Evolutionary conservation across 371 early-diverging fungal species (phyloP).

Genomic region (Sanchytrium tribonematis): DNA sequence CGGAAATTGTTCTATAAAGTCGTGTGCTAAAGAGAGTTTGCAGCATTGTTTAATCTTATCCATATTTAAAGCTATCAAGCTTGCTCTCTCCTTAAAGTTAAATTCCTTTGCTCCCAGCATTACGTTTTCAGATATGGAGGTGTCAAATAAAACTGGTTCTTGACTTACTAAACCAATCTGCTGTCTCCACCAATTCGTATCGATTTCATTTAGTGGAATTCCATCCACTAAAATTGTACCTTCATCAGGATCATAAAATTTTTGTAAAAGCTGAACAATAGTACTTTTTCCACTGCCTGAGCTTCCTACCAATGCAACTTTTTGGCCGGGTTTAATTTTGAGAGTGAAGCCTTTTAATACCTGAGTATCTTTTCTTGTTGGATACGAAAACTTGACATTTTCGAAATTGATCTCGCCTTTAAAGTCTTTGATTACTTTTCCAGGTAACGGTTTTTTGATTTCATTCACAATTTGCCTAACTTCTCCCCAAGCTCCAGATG

Average conservation of each 20-base stretch:
- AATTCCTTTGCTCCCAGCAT: neutral
- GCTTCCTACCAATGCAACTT: conserved; percentile 8
- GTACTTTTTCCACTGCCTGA: neutral
- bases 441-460: conserved; percentile 7
- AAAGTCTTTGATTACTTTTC: neutral
- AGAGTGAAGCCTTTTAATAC: conserved; percentile 9
- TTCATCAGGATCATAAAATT: neutral
- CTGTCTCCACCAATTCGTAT: neutral
- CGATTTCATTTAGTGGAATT: conserved; percentile 3
- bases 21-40: conserved; percentile 40
- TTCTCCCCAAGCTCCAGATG: conserved; percentile 11
- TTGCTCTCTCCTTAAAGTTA: neutral
- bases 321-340: conserved; percentile 16
- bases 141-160: neutral
- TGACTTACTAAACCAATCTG: neutral
- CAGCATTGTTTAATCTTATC: conserved; percentile 31
- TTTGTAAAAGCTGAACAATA: neutral
- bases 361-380: neutral
- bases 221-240: conserved; percentile 2
- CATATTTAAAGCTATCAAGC: neutral
- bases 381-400: neutral
- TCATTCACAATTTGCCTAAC: neutral
- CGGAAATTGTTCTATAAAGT: conserved; percentile 33
- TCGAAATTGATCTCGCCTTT: conserved; percentile 5
- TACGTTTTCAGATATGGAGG: neutral